Evolutionary conservation across 2,329 filamentous ascomycete species (phyloP).

Genomic region (Chaetomiaceae sp.): DNA sequence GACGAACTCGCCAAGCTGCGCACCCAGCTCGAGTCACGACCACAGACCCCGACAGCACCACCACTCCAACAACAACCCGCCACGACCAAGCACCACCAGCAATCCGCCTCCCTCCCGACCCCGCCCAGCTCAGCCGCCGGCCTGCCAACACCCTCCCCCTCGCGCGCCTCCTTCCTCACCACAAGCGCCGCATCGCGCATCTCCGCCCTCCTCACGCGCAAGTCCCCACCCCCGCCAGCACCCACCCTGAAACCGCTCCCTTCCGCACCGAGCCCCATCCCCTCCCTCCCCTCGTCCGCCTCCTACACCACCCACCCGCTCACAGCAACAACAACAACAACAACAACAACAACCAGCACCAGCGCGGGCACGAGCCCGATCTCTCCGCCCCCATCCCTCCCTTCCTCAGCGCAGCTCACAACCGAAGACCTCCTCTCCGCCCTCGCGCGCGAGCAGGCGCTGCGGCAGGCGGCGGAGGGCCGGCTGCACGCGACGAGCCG

Average conservation of each 20-base stretch:
- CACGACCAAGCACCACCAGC: constrained; percentile 12
- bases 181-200: constrained; percentile 38
- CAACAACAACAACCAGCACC: constrained; percentile 12
- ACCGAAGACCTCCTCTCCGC: constrained; percentile 54
- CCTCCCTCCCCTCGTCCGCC: constrained; percentile 16
- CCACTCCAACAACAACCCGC: constrained; percentile 15
- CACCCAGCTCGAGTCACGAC: constrained; percentile 21
- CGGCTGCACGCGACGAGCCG: constrained; percentile 58
- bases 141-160: constrained; percentile 27
- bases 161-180: constrained; percentile 39
- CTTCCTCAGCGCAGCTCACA: constrained; percentile 19
- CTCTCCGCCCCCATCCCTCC: constrained; percentile 12
- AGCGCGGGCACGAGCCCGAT: constrained; percentile 3
- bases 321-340: background rate
- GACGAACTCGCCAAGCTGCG: constrained; percentile 63
- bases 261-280: constrained; percentile 10
- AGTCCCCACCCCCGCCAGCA: constrained; percentile 31
- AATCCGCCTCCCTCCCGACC: constrained; percentile 17
- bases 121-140: constrained; percentile 23
- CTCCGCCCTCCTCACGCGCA: constrained; percentile 39
- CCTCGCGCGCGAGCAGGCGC: constrained; percentile 58
- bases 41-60: constrained; percentile 7
- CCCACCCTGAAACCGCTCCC: constrained; percentile 30
- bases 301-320: constrained; percentile 1
- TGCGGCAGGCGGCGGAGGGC: constrained; percentile 63